These are phyloP conservation scores for Antitrichia curtipendula DNA, from an alignment of 225 moss, liverwort and hornwort genomes.

Conservation along the genomic window DNA sequence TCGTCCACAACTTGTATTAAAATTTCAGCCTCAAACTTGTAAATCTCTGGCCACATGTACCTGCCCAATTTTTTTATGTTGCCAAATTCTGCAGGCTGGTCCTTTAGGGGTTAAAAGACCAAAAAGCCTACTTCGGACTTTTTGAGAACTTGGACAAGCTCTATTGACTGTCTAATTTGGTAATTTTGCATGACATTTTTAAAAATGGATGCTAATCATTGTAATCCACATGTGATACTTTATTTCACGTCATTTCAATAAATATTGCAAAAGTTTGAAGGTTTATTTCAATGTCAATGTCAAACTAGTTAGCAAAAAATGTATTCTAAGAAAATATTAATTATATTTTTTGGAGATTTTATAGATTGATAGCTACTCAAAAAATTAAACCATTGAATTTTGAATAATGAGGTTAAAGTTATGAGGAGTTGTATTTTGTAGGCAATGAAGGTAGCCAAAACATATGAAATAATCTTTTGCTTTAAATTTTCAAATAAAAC, in stretches of 20 bases:
- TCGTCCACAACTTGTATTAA: no score
- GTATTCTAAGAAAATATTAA: not conserved
- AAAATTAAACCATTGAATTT: not conserved
- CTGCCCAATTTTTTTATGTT: no score
- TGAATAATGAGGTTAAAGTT: no score
- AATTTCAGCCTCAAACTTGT: no score
- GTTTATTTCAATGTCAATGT: no score
- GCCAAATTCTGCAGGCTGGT: no score
- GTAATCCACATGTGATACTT: not conserved
- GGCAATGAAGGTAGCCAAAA: not conserved
- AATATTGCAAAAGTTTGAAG: not conserved
- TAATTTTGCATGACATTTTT: not conserved
- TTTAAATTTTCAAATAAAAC: no score
- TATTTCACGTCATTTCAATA: not conserved
- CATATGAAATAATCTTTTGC: no score
- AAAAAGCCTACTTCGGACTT: fast-evolving
- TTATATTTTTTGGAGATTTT: not conserved
- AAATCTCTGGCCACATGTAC: no score
- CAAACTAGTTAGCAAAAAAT: no score
- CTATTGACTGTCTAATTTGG: not conserved
- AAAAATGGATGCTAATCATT: not conserved
- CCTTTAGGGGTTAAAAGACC: no score
- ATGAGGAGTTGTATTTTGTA: not conserved
- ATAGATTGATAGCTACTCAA: not conserved
- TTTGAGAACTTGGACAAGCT: not conserved